phyloP scores from a whole-genome alignment of 2,329 filamentous ascomycete species.

The Apiospora kogelbergensis region DNA sequence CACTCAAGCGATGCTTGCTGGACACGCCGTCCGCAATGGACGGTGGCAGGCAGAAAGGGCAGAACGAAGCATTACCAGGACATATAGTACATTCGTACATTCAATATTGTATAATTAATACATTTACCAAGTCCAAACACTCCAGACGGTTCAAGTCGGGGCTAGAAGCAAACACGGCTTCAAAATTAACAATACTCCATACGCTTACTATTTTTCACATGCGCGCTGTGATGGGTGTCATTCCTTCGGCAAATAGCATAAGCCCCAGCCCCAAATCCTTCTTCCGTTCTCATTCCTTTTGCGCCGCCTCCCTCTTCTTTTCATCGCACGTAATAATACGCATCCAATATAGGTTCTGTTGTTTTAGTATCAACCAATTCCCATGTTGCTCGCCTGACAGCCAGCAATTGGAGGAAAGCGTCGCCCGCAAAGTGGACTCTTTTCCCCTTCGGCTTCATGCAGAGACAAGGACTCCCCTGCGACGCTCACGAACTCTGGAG shows the following conservation, averaged over 20 bases:
- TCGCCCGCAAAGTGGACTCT: background rate
- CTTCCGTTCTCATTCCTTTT: background rate
- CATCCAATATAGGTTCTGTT: background rate
- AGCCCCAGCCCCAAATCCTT: background rate
- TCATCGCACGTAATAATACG: background rate
- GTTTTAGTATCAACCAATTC: no score
- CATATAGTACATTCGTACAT: slow-evolving; percentile 10
- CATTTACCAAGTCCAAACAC: background rate
- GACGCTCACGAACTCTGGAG: background rate
- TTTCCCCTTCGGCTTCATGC: background rate
- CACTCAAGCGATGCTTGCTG: background rate
- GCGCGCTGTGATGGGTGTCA: background rate
- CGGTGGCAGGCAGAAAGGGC: background rate
- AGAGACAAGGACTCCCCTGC: background rate
- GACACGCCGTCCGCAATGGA: background rate
- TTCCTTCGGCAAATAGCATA: background rate
- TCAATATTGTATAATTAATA: slow-evolving; percentile 16
- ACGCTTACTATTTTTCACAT: background rate
- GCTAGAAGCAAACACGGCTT: background rate
- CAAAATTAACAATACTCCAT: background rate
- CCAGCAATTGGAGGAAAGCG: background rate
- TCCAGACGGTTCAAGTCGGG: background rate
- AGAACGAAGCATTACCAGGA: slow-evolving; percentile 1
- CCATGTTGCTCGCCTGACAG: background rate
- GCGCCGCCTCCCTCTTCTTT: background rate